Base-by-base conservation (phyloP, 768 basidiomycete species). In the Boletellus sp. region DNA sequence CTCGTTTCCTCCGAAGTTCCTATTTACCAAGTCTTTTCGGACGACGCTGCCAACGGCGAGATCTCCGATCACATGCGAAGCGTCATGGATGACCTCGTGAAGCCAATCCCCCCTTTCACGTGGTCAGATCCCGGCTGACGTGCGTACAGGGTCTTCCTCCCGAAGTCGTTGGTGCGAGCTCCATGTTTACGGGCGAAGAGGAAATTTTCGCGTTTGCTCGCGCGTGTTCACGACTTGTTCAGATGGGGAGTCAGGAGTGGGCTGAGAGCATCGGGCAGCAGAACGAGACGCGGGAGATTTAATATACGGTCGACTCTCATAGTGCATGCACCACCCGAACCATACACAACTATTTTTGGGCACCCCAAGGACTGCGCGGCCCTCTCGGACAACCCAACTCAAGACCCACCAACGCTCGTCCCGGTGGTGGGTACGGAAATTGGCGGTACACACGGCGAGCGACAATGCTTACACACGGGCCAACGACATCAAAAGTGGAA, bases 151-250 rank as follows among this genome's bases (percentile, higher is more conserved):
- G 93, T 17, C 74, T 97, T 1, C 78, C 87, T 1, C 78, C 77
- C 20, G 83, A 92, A 24, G 71, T 79, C 17, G 87, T 95, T 16
- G 90, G 92, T 31, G 74, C 77, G 2, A 91, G 87, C 53, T 87
- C 92, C 37, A 88, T 99, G 74, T 98, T 98, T 64, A 87, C 86
- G 0, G 94, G 95, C 4, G 94, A 98, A 61, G 96, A 98, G 67
- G 96, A 98, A 69, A 66, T 97, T 0, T 99, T 99, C 64, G 96
- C 96, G 0, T 99, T 97, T 67, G 94, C 93, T 11, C 80, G 96
- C 32, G 94, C 94, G 17, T 92, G 90, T 62, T 91, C 88, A 20
- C 77, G 91, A 38, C 72, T 92, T 16, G 87, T 90, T 39, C 81
- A 92, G 66, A 92, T 92, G 90, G 91, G 93, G 15, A 93, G 90